Conservation (phyloP, 768 basidiomycete genomes). For the Mycena pura region DNA sequence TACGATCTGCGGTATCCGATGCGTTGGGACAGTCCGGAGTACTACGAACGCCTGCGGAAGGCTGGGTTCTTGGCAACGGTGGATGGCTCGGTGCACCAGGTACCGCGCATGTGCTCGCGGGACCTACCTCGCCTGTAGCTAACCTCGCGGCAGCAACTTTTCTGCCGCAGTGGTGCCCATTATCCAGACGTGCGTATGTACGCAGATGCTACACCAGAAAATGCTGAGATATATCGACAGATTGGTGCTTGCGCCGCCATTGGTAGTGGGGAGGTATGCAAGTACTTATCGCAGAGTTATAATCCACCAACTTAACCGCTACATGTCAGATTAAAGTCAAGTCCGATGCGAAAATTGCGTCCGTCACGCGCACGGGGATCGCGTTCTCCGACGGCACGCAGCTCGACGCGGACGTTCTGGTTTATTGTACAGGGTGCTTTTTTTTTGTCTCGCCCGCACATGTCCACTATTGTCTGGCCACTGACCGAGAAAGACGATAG, state of each 20-base stretch:
- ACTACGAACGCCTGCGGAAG: constrained; percentile 15
- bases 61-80: constrained; percentile 19
- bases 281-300: constrained; percentile 45
- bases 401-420: constrained; percentile 54
- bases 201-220: not conserved
- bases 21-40: constrained; percentile 14
- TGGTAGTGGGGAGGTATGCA: constrained; percentile 22
- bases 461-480: not conserved
- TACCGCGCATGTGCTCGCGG: not conserved
- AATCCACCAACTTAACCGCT: constrained; percentile 49
- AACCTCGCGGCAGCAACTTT: constrained; percentile 10
- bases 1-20: not conserved
- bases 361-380: constrained; percentile 46
- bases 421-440: constrained; percentile 61
- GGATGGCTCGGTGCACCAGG: constrained; percentile 15
- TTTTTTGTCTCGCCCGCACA: not conserved
- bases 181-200: constrained; percentile 51
- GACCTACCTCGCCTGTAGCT: too few species aligned
- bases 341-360: constrained; percentile 45
- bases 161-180: constrained; percentile 50
- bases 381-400: constrained; percentile 49
- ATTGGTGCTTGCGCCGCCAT: constrained; percentile 23
- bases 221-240: not conserved
- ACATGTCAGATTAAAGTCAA: constrained; percentile 51
- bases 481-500: not conserved